Percentiles rank a stretch among this genome's conserved stretches.
Conservation (phyloP, 2,329 filamentous ascomycete species). For the Fusarium sambucinum region DNA sequence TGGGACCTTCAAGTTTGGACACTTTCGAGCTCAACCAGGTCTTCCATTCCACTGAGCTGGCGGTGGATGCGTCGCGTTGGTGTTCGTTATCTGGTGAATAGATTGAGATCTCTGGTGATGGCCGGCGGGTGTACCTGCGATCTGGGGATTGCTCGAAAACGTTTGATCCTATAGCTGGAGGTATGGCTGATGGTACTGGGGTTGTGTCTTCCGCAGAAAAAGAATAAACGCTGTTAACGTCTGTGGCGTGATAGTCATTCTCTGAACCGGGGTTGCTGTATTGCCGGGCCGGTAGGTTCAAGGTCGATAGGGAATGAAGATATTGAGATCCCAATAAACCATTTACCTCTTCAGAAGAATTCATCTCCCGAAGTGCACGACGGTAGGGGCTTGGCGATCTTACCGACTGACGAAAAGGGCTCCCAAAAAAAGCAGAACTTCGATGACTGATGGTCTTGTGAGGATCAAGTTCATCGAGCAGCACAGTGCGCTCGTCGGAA, state of each 20-base stretch:
- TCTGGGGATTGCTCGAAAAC: neutral
- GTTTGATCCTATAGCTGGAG: neutral
- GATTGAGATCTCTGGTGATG: constrained; percentile 1
- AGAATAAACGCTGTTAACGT: constrained; percentile 66
- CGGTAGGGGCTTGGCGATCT: constrained; percentile 68
- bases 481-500: neutral
- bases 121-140: constrained; percentile 20
- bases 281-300: constrained; percentile 56
- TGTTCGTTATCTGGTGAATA: constrained; percentile 45
- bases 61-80: constrained; percentile 55
- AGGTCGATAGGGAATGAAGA: constrained; percentile 56
- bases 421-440: constrained; percentile 65
- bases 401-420: constrained; percentile 64
- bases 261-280: constrained; percentile 57
- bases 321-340: constrained; percentile 53
- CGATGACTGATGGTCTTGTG: constrained; percentile 54
- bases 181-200: too few species aligned
- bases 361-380: constrained; percentile 60
- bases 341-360: constrained; percentile 48
- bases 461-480: constrained; percentile 29
- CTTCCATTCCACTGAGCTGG: constrained; percentile 67
- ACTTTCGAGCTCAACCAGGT: constrained; percentile 65
- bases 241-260: constrained; percentile 53
- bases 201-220: constrained; percentile 43
- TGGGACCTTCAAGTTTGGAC: constrained; percentile 58